These are phyloP conservation scores for Wallacemonas rigidus DNA, from an alignment of 208 protist genomes.

Conservation along the genomic window DNA sequence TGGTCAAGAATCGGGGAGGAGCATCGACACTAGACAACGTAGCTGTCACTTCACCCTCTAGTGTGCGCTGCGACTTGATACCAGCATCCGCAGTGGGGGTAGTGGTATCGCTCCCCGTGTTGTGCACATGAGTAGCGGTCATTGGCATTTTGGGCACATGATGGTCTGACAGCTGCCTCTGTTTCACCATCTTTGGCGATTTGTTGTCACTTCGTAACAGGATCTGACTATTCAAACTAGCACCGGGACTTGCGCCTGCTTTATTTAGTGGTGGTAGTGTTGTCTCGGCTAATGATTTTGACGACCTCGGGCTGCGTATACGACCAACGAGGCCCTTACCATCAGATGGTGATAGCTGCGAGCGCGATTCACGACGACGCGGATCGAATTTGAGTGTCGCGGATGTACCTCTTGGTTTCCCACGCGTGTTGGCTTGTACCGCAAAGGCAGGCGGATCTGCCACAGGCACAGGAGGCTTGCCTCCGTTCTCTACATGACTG, in stretches of 20 bases:
- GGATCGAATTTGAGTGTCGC: neutral
- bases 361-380: constrained; percentile 1
- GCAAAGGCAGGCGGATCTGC: neutral
- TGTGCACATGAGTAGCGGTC: neutral
- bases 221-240: constrained; percentile 7
- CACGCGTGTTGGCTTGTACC: neutral
- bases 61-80: neutral
- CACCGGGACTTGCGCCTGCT: neutral
- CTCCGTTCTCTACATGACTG: neutral
- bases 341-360: neutral
- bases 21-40: constrained; percentile 4
- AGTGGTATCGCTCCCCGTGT: neutral
- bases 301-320: neutral
- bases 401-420: neutral
- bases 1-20: neutral
- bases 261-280: neutral
- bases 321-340: neutral
- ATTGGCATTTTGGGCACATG: neutral
- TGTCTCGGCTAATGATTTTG: neutral
- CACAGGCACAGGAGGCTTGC: neutral
- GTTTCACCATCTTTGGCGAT: neutral
- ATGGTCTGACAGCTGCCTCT: neutral
- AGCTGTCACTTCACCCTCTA: neutral
- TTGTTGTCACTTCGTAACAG: neutral
- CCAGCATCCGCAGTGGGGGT: neutral